Evolutionary conservation across 129 eudicot genomes (phyloP).

Genomic region (Ambrosia artemisiifolia): DNA sequence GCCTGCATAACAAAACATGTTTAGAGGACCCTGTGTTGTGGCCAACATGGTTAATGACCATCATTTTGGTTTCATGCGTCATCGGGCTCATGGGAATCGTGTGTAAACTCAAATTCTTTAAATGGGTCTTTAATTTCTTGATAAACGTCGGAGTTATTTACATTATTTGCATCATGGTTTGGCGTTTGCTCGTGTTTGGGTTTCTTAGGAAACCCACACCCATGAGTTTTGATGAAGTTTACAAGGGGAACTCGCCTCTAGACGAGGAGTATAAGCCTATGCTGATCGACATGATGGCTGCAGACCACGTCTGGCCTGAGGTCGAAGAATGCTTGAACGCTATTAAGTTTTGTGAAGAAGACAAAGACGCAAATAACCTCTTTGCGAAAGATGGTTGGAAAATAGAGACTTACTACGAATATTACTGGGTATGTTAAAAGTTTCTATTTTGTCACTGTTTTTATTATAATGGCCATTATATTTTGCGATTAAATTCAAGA

Average conservation of each 20-base stretch:
- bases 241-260: conserved; percentile 27
- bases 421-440: conserved; percentile 18
- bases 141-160: conserved; percentile 27
- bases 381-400: conserved; percentile 31
- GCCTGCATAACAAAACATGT: conserved; percentile 34
- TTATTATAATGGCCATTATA: neutral
- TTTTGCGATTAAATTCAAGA: neutral
- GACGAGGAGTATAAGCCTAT: conserved; percentile 29
- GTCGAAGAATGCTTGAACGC: conserved; percentile 30
- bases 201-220: conserved; percentile 21
- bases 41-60: conserved; percentile 38
- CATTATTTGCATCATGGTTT: conserved; percentile 29
- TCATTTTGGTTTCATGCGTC: conserved; percentile 26
- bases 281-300: conserved; percentile 29
- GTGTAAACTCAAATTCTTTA: conserved; percentile 27
- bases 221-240: conserved; percentile 28
- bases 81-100: conserved; percentile 31
- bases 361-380: conserved; percentile 10
- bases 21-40: conserved; percentile 39
- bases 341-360: conserved; percentile 34
- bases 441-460: neutral
- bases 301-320: conserved; percentile 19
- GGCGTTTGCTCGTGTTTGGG: conserved; percentile 41
- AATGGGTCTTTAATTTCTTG: conserved; percentile 34
- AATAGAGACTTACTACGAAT: conserved; percentile 30